These are phyloP conservation scores for Chrysopogon serrulatus DNA, from an alignment of 176 grass and related monocot genomes.

Conservation along the genomic window DNA sequence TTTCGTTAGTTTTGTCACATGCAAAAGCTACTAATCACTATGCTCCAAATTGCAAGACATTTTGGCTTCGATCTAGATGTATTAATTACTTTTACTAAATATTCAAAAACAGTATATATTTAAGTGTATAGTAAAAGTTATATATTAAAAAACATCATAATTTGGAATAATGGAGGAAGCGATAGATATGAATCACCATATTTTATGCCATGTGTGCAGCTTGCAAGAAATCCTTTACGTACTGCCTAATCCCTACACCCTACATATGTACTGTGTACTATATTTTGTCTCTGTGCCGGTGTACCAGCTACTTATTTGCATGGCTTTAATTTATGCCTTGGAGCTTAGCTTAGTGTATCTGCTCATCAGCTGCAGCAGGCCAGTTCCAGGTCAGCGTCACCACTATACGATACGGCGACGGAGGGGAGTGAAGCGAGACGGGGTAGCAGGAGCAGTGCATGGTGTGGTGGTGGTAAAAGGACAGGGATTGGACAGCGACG, in stretches of 20 bases:
- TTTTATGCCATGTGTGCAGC: neutral
- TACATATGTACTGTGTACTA: neutral
- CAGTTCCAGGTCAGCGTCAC: neutral
- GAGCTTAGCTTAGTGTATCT: neutral
- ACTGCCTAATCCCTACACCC: neutral
- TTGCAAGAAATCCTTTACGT: neutral
- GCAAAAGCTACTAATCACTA: no score
- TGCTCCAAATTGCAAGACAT: no score
- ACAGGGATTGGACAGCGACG: constrained; percentile 43
- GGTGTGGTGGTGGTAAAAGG: constrained; percentile 41
- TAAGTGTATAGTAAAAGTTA: no score
- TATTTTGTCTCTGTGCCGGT: neutral
- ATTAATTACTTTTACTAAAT: no score
- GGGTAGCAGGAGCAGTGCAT: neutral
- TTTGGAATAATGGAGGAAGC: no score
- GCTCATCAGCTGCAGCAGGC: neutral
- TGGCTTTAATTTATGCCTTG: constrained; percentile 11
- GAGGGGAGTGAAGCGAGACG: constrained; percentile 20
- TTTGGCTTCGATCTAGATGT: no score
- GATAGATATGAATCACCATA: neutral
- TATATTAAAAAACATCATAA: no score
- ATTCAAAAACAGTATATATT: no score
- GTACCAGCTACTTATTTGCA: neutral
- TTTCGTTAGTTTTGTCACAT: no score
- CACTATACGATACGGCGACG: neutral